These are phyloP conservation scores for Kitagawia praeruptora DNA, from an alignment of 129 eudicot genomes.

Conservation along the genomic window DNA sequence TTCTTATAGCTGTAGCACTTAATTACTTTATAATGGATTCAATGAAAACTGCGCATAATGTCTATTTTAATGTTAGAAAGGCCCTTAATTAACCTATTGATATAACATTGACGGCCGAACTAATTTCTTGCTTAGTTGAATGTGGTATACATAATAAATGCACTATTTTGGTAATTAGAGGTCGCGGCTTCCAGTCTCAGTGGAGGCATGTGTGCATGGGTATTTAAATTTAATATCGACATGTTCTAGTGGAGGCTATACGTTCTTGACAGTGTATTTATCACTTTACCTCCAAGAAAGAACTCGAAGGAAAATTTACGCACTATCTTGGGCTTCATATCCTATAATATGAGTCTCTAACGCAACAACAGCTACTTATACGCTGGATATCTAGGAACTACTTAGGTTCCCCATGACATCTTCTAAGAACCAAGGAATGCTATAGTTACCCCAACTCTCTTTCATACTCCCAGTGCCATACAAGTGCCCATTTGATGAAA, in stretches of 20 bases:
- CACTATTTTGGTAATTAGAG: not conserved
- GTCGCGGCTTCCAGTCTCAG: not conserved
- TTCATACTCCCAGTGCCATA: not conserved
- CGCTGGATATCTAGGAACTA: not conserved
- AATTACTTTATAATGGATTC: not conserved
- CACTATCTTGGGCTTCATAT: not conserved
- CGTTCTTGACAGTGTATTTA: not conserved
- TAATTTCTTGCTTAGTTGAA: not conserved
- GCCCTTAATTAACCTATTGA: not conserved
- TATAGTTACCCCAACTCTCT: not conserved
- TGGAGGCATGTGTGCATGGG: not conserved
- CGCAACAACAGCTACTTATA: not conserved
- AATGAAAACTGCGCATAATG: not conserved
- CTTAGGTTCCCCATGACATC: not conserved
- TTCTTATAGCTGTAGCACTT: not conserved
- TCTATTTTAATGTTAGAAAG: not conserved
- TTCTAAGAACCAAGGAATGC: not conserved
- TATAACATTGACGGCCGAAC: not conserved
- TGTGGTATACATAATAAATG: not conserved
- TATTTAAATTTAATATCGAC: not conserved
- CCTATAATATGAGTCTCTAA: not conserved
- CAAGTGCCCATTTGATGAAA: not conserved
- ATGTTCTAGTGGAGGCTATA: not conserved
- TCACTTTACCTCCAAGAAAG: not conserved
- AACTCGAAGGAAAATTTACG: not conserved